Evolutionary conservation across 495 filamentous ascomycete species (phyloP), one percentile per base, ranked within the genome.

Genomic region (Cercophora newfieldiana): DNA sequence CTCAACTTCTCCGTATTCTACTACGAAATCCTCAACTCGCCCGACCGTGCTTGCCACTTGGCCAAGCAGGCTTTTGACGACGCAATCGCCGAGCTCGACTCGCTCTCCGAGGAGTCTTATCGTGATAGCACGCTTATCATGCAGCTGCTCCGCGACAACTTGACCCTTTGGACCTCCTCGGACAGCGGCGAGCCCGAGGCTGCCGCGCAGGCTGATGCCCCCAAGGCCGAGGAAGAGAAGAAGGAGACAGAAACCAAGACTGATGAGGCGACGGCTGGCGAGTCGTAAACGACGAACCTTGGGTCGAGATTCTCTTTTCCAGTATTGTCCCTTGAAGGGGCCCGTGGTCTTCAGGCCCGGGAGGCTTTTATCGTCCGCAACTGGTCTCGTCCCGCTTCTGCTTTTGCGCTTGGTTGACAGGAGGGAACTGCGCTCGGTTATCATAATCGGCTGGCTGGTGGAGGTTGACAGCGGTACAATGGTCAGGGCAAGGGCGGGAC

Each of bases 1-100:
- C 88, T 99, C 69, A 99, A 99, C 87, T 99, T 99, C 89, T 98
- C 96, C 48, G 95, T 99, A 71, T 99, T 99, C 85, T 99, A 99
- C 89, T 99, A 99, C 79, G 95, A 99, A 87, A 99, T 99, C 78
- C 86, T 99, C 71, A 99, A 98, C 89, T 96, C 95, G 14, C 95
- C 95, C 54, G 95, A 99, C 77, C 94, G 94, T 78, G 95, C 95
- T 75, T 99, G 95, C 87, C 95, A 99, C 80, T 88, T 99, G 62
- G 95, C 95, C 77, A 99, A 99, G 89, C 94, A 97, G 83, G 94
- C 96, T 29, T 99, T 99, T 75, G 95, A 99, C 79, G 95, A 99
- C 78, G 95, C 95, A 68, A 99, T 99, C 79, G 95, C 95, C 67
- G 95, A 99, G 87, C 92, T 99, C 71, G 95, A 99, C 84, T 97